phyloP scores from a whole-genome alignment of 139 green algal species.

The Yamagishiella unicocca region DNA sequence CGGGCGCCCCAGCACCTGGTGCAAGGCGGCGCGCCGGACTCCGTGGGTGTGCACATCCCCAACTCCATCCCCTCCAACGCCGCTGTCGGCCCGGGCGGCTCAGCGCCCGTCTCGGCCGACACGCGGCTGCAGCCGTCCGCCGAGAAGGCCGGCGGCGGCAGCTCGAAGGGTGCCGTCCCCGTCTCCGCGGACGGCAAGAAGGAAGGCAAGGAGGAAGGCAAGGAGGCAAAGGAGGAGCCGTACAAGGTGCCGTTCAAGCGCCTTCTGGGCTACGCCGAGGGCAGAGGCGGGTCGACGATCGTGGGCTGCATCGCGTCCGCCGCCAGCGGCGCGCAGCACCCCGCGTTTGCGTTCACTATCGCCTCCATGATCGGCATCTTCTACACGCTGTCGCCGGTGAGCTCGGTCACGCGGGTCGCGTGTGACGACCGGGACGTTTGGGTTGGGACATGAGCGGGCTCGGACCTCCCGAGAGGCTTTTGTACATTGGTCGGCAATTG shows the following conservation, averaged over 20 bases:
- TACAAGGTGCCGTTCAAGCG: constrained; percentile 65
- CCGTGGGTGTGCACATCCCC: constrained; percentile 2
- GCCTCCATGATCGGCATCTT: constrained; percentile 35
- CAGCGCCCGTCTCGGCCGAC: background rate
- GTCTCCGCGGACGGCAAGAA: background rate
- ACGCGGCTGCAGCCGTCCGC: background rate
- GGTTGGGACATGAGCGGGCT: too few relatives aligned
- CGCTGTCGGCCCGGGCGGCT: background rate
- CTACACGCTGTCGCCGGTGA: constrained; percentile 15
- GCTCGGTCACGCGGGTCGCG: too few relatives aligned
- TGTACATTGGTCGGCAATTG: too few relatives aligned
- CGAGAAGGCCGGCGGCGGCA: background rate
- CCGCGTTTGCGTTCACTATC: constrained; percentile 74
- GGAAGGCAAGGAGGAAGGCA: background rate
- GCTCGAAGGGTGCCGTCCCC: background rate
- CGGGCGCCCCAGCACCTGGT: background rate
- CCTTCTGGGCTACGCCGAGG: constrained; percentile 68
- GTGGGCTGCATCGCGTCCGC: constrained; percentile 62
- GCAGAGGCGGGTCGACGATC: constrained; percentile 63
- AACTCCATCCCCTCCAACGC: constrained; percentile 22
- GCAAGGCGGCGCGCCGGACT: background rate
- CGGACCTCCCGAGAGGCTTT: too few relatives aligned
- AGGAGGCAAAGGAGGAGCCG: constrained; percentile 33
- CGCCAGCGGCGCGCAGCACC: constrained; percentile 73
- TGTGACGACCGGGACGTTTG: too few relatives aligned